A percentile compares a stretch with the other conserved stretches of the same genome.
Conservation (phyloP, 176 grass and related monocot species). For the Eleusine indica region DNA sequence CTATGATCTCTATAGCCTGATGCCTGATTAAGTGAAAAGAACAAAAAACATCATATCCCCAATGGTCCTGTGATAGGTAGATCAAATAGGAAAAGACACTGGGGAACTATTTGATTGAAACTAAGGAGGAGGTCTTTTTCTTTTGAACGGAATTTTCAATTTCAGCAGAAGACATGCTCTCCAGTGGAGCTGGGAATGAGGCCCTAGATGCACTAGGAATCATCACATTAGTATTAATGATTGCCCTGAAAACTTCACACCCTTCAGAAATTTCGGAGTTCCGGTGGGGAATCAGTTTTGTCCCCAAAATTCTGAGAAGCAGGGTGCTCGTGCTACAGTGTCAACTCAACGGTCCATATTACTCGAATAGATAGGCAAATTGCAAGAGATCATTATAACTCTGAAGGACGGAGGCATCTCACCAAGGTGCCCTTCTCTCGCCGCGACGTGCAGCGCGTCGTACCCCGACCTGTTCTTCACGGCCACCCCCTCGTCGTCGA, state of each 20-base stretch:
- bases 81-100: not conserved
- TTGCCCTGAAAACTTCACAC: not conserved
- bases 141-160: not conserved
- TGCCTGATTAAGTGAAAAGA: not conserved
- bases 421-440: conserved; percentile 76
- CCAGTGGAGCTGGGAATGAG: not conserved
- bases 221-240: not conserved
- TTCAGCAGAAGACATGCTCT: conserved; percentile 2
- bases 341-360: not conserved
- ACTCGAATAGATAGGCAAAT: not conserved
- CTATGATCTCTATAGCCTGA: not conserved
- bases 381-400: not conserved
- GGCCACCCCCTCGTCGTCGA: conserved; percentile 56
- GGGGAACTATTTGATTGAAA: not conserved
- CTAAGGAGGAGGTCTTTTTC: not conserved
- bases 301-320: conserved; percentile 10
- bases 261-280: not conserved
- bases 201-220: not conserved
- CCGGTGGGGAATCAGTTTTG: not conserved
- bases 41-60: not conserved
- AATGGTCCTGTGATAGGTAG: not conserved
- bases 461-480: conserved; percentile 80
- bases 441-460: conserved; percentile 79
- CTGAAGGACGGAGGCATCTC: conserved; percentile 8
- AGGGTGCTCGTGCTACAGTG: not conserved